A percentile compares a stretch with the other conserved stretches of the same genome.
Conservation (phyloP, 805 yeast species). For the Torulaspora indica region DNA sequence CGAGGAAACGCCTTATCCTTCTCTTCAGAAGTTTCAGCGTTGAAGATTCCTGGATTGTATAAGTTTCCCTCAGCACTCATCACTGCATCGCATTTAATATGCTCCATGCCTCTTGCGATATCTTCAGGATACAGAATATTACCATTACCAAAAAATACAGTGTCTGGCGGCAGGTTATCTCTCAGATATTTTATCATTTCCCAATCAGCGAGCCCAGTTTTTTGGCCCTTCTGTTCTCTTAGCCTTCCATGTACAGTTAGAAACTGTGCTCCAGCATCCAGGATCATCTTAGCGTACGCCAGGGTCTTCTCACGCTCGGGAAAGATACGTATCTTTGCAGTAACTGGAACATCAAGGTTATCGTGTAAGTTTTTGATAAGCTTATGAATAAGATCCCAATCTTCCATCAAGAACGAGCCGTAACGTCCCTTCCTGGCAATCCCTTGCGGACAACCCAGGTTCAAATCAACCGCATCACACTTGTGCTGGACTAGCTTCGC, state of each 20-base stretch:
- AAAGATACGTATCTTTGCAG: conserved; percentile 90
- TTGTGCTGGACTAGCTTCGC: conserved; percentile 73
- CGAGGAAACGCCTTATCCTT: conserved; percentile 72
- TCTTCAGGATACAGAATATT: conserved; percentile 89
- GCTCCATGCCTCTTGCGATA: conserved; percentile 59
- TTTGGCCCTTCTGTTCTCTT: conserved; percentile 95
- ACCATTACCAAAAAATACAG: conserved; percentile 92
- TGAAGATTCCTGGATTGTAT: conserved; percentile 87
- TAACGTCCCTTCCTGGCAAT: conserved; percentile 92
- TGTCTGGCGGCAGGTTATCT: conserved; percentile 70
- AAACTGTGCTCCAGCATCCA: conserved; percentile 92
- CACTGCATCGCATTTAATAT: conserved; percentile 76
- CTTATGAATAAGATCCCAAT: conserved; percentile 76
- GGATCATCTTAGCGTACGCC: conserved; percentile 81
- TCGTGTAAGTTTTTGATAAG: conserved; percentile 70
- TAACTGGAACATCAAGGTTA: conserved; percentile 78
- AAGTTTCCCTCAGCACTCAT: conserved; percentile 97
- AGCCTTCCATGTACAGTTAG: conserved; percentile 93
- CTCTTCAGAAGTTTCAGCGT: conserved; percentile 38
- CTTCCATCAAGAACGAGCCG: conserved; percentile 95
- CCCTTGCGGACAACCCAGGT: conserved; percentile 97
- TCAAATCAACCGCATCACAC: conserved; percentile 95
- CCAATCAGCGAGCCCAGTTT: conserved; percentile 96
- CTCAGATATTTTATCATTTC: conserved; percentile 63
- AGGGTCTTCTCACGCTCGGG: conserved; percentile 79